Evolutionary conservation across 306 rosid genomes (phyloP), one percentile per base, ranked within the genome.

Genomic region (Rosa lucieae): DNA sequence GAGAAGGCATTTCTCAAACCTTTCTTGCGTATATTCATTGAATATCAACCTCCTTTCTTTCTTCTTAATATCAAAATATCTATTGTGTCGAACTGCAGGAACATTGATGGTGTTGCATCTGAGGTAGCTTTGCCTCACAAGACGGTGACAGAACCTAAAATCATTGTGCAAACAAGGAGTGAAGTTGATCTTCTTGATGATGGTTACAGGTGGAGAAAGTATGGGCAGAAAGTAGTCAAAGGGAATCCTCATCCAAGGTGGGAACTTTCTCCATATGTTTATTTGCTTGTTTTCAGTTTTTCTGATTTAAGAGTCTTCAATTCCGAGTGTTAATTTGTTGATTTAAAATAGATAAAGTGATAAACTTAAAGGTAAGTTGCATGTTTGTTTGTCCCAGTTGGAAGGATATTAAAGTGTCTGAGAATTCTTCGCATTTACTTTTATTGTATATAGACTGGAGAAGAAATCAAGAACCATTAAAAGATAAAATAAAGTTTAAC

Each of bases 181-280:
- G 96, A 89, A 87, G 98, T 95, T 71, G 98, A 95, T 90, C 98
- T 95, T 81, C 80, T 95, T 69, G 97, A 95, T 88, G 99, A 95
- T 77, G 99, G 99, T 46, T 95, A 90, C 76, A 89, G 98, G 68
- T 95, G 99, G 99, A 90, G 99, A 78, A 95, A 95, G 86, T 96
- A 93, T 72, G 99, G 99, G 40, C 99, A 96, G 80, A 96, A 96
- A 86, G 95, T 96, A 79, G 99, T 96, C 48, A 96, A 96, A 84
- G 99, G 99, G 80, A 96, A 96, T 80, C 97, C 98, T 86, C 91
- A 96, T 82, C 99, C 99, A 42, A 96, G 99, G 99, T 96, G 83
- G 69, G 46, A n/a, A 62, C 72, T 77, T 79, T 29, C 32, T 77
- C 68, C 49, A 44, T 74, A 76, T 70, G 73, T 70, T 58, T 65